phyloP scores from a whole-genome alignment of 768 basidiomycete genomes.

The Artomyces pyxidatus region DNA sequence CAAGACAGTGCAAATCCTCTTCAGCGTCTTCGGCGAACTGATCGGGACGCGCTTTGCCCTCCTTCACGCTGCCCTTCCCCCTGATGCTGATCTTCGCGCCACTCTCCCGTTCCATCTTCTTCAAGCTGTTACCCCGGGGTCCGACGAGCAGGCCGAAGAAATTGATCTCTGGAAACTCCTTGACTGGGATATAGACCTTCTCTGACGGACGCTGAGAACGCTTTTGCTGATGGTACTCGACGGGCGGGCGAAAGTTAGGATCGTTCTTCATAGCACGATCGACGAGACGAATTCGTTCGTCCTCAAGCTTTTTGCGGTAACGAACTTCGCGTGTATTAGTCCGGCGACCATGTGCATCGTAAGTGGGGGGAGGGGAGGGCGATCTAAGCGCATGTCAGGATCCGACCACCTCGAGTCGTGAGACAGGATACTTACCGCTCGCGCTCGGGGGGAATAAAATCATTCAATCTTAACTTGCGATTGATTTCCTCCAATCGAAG shows the following conservation, averaged over 20 bases:
- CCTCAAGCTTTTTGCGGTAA: conserved; percentile 92
- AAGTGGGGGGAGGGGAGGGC: conserved; percentile 93
- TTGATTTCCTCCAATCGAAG: conserved; percentile 96
- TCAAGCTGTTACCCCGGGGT: conserved; percentile 96
- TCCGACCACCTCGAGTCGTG: too few relatives aligned
- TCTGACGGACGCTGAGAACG: conserved; percentile 90
- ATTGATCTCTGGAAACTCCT: conserved; percentile 99
- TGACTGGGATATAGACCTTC: conserved; percentile 98
- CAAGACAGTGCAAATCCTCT: conserved; percentile 96
- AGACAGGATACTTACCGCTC: conserved; percentile 55
- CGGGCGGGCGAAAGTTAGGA: conserved; percentile 94
- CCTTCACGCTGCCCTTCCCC: conserved; percentile 97
- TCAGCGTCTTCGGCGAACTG: conserved; percentile 95
- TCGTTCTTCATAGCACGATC: conserved; percentile 97
- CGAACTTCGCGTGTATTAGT: conserved; percentile 98
- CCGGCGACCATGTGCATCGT: conserved; percentile 94
- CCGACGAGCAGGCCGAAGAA: conserved; percentile 98
- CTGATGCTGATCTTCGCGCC: conserved; percentile 98
- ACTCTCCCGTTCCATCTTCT: conserved; percentile 98
- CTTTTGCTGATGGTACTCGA: conserved; percentile 94
- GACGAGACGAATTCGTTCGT: conserved; percentile 86
- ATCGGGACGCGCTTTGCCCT: conserved; percentile 94
- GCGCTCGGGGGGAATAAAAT: conserved; percentile 91
- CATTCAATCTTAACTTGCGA: conserved; percentile 86
- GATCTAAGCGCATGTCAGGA: conserved; percentile 61